phyloP scores from a whole-genome alignment of 352 stramenopile genomes.

The Globisporangium cederbergense region DNA sequence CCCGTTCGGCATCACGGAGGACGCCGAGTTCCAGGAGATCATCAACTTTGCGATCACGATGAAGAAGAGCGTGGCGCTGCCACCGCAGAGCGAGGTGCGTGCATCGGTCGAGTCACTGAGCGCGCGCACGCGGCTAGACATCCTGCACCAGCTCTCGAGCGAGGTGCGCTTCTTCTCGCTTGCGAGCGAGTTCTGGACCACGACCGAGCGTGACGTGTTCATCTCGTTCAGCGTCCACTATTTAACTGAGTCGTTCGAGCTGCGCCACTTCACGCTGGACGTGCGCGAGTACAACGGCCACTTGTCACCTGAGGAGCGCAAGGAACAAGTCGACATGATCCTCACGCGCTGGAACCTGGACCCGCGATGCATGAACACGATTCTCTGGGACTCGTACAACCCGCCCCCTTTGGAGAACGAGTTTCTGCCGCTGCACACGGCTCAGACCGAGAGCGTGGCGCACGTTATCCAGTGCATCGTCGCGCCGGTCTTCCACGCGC shows the following conservation, averaged over 20 bases:
- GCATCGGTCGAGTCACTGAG: slow-evolving; percentile 44
- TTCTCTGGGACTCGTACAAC: slow-evolving; percentile 46
- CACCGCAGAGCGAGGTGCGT: slow-evolving; percentile 33
- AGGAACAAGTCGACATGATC: slow-evolving; percentile 38
- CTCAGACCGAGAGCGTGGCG: slow-evolving; percentile 37
- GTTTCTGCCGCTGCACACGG: slow-evolving; percentile 27
- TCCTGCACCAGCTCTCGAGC: slow-evolving; percentile 39
- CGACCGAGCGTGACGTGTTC: slow-evolving; percentile 38
- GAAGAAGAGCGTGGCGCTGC: slow-evolving; percentile 31
- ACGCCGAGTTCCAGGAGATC: slow-evolving; percentile 43
- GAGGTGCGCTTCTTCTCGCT: slow-evolving; percentile 50
- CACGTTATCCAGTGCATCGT: slow-evolving; percentile 45
- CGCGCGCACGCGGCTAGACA: slow-evolving; percentile 33
- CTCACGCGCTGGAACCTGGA: slow-evolving; percentile 47
- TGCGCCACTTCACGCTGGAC: slow-evolving; percentile 43
- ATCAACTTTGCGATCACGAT: slow-evolving; percentile 36
- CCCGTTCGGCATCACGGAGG: slow-evolving; percentile 38
- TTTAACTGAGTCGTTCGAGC: slow-evolving; percentile 37
- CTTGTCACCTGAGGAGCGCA: slow-evolving; percentile 34
- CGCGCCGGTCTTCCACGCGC: slow-evolving; percentile 34
- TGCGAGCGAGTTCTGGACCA: slow-evolving; percentile 45
- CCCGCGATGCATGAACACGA: slow-evolving; percentile 39
- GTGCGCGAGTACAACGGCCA: slow-evolving; percentile 40
- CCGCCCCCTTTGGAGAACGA: slow-evolving; percentile 16
- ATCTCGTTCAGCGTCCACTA: slow-evolving; percentile 50